These are phyloP conservation scores for Fusarium lyarnte DNA, from an alignment of 2,329 filamentous ascomycete genomes.

Conservation along the genomic window DNA sequence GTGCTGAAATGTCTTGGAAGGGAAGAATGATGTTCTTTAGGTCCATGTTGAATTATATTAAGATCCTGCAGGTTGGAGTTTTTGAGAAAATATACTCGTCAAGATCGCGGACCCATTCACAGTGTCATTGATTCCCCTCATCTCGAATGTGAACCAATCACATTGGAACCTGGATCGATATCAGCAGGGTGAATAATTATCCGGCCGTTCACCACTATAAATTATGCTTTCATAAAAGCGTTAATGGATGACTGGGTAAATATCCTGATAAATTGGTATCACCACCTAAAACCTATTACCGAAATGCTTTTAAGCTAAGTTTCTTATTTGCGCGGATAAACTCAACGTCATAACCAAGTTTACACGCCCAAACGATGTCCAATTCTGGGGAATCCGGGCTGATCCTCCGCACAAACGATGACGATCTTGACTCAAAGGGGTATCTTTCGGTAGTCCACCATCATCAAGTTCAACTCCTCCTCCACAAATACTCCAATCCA, in stretches of 20 bases:
- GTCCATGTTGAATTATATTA: background rate
- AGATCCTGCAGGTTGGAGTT: background rate
- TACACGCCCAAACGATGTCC: background rate
- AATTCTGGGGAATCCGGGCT: background rate
- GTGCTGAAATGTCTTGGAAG: background rate
- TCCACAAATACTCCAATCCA: slow-evolving; percentile 9
- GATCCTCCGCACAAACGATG: slow-evolving; percentile 16
- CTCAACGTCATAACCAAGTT: slow-evolving; percentile 1
- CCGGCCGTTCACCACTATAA: background rate
- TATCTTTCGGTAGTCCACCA: background rate
- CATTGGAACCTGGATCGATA: accelerated
- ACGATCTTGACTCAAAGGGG: slow-evolving; percentile 8
- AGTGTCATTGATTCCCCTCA: slow-evolving; percentile 10
- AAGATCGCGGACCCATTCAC: background rate
- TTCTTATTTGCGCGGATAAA: slow-evolving; percentile 7
- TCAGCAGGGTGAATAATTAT: background rate
- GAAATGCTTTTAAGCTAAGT: background rate
- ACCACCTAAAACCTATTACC: accelerated
- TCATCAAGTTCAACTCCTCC: background rate
- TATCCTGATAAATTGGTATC: accelerated
- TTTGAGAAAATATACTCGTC: background rate
- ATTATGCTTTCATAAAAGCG: background rate
- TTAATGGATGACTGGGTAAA: too few species aligned
- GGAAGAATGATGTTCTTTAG: background rate
- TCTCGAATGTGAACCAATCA: background rate